Evolutionary conservation across 441 rosid genomes (phyloP).

Genomic region (Macaranga tanarius): DNA sequence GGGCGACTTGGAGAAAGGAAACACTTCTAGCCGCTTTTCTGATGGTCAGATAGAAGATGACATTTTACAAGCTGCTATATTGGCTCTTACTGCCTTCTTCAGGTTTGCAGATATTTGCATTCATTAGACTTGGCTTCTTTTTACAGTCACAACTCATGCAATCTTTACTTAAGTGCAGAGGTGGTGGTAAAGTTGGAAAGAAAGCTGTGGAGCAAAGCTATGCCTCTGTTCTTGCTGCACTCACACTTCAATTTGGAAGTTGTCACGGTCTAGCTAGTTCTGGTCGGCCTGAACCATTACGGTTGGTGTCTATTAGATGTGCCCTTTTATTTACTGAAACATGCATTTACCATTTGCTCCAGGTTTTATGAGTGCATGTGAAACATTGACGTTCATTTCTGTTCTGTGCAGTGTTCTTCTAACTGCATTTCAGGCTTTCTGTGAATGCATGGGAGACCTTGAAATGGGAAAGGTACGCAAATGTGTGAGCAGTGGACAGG

Average conservation of each 20-base stretch:
- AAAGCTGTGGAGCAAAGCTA: constrained; percentile 91
- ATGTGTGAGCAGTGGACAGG: not conserved
- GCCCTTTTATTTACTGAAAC: constrained; percentile 11
- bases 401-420: constrained; percentile 75
- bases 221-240: constrained; percentile 87
- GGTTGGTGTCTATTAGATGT: constrained; percentile 41
- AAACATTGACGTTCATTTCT: constrained; percentile 9
- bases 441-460: constrained; percentile 99
- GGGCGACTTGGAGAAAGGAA: constrained; percentile 67
- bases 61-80: constrained; percentile 79
- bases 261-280: constrained; percentile 84
- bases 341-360: constrained; percentile 11
- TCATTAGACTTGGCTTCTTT: constrained; percentile 22
- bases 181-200: constrained; percentile 97
- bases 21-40: constrained; percentile 38
- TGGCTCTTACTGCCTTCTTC: constrained; percentile 94
- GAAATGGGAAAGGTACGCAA: constrained; percentile 97
- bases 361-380: not conserved
- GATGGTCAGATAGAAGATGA: constrained; percentile 65
- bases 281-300: constrained; percentile 87
- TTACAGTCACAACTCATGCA: constrained; percentile 24
- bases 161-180: constrained; percentile 55
- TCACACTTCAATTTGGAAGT: constrained; percentile 90
- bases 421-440: constrained; percentile 92
- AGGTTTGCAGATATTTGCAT: constrained; percentile 48